These are phyloP conservation scores for Phalaenopsis hybrid DNA, from an alignment of 116 monocot genomes.

Conservation along the genomic window DNA sequence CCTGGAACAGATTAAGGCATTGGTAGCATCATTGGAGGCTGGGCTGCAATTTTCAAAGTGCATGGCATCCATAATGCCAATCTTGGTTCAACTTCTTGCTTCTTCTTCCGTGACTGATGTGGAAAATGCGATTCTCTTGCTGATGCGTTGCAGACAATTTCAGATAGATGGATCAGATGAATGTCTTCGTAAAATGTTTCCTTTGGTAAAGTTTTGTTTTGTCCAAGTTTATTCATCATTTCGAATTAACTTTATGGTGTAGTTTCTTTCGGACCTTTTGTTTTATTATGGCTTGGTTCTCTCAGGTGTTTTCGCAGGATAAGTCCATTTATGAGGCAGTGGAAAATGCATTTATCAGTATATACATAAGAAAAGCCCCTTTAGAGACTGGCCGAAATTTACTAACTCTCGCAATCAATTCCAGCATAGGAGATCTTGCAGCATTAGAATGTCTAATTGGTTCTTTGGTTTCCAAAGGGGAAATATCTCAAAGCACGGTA, in stretches of 20 bases:
- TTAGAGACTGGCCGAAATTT: slow-evolving; percentile 78
- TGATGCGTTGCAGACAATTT: slow-evolving; percentile 97
- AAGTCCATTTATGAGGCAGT: slow-evolving; percentile 97
- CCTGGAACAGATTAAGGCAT: slow-evolving; percentile 84
- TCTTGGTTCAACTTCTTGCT: slow-evolving; percentile 79
- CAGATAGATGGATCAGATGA: slow-evolving; percentile 97
- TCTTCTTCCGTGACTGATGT: slow-evolving; percentile 89
- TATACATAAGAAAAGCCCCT: slow-evolving; percentile 73
- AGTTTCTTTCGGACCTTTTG: neutral
- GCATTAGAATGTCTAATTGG: slow-evolving; percentile 74
- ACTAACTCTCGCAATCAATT: slow-evolving; percentile 56
- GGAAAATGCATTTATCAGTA: slow-evolving; percentile 83
- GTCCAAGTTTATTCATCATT: neutral
- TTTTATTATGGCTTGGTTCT: slow-evolving; percentile 1
- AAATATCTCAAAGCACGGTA: slow-evolving; percentile 80
- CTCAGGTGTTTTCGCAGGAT: slow-evolving; percentile 89
- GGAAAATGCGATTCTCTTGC: slow-evolving; percentile 75
- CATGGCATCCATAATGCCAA: slow-evolving; percentile 63
- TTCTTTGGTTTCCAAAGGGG: slow-evolving; percentile 76
- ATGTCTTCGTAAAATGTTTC: slow-evolving; percentile 85
- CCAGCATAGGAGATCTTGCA: slow-evolving; percentile 85
- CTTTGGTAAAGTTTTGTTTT: slow-evolving; percentile 53
- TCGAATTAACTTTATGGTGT: neutral
- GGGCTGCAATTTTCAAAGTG: slow-evolving; percentile 78
- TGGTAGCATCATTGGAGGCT: slow-evolving; percentile 95